phyloP scores from a whole-genome alignment of 768 basidiomycete genomes.

The Omphalotus guepiniiformis region DNA sequence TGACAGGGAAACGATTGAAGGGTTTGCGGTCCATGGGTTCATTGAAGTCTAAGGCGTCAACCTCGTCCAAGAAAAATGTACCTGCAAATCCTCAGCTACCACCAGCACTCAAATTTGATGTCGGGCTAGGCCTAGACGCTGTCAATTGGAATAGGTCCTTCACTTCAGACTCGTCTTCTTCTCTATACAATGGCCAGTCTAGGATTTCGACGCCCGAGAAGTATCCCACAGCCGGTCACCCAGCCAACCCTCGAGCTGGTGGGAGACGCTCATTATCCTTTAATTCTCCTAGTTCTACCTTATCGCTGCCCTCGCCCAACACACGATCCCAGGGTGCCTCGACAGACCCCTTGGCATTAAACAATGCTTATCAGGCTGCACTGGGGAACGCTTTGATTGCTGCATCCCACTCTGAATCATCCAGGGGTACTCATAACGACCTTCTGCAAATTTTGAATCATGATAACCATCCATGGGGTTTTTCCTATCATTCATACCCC shows the following conservation, averaged over 20 bases:
- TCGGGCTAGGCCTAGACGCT: slow-evolving; percentile 53
- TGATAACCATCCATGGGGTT: slow-evolving; percentile 85
- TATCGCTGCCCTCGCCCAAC: slow-evolving; percentile 48
- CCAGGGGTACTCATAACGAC: slow-evolving; percentile 87
- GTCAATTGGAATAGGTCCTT: slow-evolving; percentile 44
- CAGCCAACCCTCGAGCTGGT: slow-evolving; percentile 38
- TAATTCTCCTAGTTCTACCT: slow-evolving; percentile 41
- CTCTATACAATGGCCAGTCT: slow-evolving; percentile 12
- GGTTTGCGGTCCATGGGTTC: slow-evolving; percentile 80
- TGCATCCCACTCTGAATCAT: slow-evolving; percentile 92
- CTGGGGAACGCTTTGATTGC: slow-evolving; percentile 90
- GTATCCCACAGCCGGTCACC: no score
- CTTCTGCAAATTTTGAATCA: slow-evolving; percentile 90
- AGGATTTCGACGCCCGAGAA: slow-evolving; percentile 28
- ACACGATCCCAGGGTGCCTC: slow-evolving; percentile 31
- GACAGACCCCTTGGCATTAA: not conserved
- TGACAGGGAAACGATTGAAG: slow-evolving; percentile 55
- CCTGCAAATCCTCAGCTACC: slow-evolving; percentile 50
- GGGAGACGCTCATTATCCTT: slow-evolving; percentile 78
- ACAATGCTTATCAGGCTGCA: slow-evolving; percentile 54
- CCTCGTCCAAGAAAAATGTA: slow-evolving; percentile 29
- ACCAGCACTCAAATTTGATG: slow-evolving; percentile 48
- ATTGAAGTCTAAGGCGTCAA: slow-evolving; percentile 51
- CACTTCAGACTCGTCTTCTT: not conserved
- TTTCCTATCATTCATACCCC: slow-evolving; percentile 77